Conservation (phyloP, 441 rosid genomes). For the Populus hybrid region DNA sequence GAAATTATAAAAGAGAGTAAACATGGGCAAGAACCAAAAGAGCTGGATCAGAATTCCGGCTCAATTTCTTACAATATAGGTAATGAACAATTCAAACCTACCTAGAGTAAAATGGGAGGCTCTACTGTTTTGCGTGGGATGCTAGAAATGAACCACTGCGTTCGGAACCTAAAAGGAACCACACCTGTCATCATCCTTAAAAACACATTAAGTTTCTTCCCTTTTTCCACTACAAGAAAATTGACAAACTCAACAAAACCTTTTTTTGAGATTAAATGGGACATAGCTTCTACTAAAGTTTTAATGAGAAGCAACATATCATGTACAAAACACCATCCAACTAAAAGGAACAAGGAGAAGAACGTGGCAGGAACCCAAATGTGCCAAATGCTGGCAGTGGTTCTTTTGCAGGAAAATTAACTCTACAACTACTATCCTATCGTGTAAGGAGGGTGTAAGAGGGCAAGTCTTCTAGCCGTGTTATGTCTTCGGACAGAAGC, state of each 20-base stretch:
- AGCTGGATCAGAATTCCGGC: not conserved
- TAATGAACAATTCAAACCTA: too few species aligned
- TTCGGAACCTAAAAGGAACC: constrained; percentile 5
- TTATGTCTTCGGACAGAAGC: constrained; percentile 67
- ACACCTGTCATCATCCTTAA: constrained; percentile 13
- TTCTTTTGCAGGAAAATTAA: constrained; percentile 25
- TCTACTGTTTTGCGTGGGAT: not conserved
- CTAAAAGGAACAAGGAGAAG: constrained; percentile 15
- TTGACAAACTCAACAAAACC: constrained; percentile 8
- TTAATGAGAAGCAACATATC: constrained; percentile 12
- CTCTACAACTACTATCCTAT: constrained; percentile 30
- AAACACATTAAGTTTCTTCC: not conserved
- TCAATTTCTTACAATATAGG: not conserved
- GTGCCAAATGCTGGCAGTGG: constrained; percentile 20
- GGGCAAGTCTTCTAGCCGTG: constrained; percentile 75
- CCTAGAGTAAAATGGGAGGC: not conserved
- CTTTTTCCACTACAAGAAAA: constrained; percentile 15
- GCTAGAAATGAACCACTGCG: not conserved
- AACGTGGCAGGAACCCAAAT: constrained; percentile 10
- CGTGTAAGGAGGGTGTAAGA: constrained; percentile 63
- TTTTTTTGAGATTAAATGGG: constrained; percentile 7
- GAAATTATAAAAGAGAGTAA: not conserved
- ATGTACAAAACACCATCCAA: constrained; percentile 27
- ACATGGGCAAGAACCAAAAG: not conserved
- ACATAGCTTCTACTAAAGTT: constrained; percentile 16